Percentiles rank a stretch among this genome's conserved stretches.
phyloP scores from a whole-genome alignment of 768 basidiomycete genomes.

The Albatrellus ellisii region DNA sequence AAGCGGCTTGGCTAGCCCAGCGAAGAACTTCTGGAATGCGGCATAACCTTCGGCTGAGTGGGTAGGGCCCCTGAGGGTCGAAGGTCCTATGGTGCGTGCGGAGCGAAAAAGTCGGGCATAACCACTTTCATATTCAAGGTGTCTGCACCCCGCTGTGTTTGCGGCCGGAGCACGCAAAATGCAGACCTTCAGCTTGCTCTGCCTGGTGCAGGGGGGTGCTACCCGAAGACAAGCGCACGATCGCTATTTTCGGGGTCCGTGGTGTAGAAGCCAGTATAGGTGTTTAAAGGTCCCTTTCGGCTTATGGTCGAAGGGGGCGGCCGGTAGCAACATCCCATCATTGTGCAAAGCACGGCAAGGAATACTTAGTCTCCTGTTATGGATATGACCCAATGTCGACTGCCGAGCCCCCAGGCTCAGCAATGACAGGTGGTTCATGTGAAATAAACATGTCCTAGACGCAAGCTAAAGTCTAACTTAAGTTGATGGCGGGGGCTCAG shows the following conservation, averaged over 20 bases:
- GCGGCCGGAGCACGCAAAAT: constrained; percentile 34
- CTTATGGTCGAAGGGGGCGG: constrained; percentile 37
- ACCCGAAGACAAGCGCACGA: constrained; percentile 44
- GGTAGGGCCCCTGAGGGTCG: constrained; percentile 38
- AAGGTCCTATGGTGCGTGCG: constrained; percentile 34
- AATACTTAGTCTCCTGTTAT: no score
- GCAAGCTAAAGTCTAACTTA: no score
- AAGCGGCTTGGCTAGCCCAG: constrained; percentile 32
- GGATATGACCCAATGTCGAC: no score
- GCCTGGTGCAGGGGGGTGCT: constrained; percentile 21
- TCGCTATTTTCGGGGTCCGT: constrained; percentile 17
- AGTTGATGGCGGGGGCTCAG: no score
- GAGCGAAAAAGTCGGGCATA: constrained; percentile 59
- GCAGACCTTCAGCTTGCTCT: constrained; percentile 10
- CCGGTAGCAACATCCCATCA: constrained; percentile 42
- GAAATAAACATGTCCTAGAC: no score
- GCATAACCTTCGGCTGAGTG: constrained; percentile 37
- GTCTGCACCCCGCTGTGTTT: constrained; percentile 48
- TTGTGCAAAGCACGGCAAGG: no score
- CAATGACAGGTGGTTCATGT: no score
- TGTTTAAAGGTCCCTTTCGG: constrained; percentile 36
- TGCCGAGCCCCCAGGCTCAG: no score
- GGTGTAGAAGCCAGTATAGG: constrained; percentile 30
- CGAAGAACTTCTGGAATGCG: constrained; percentile 46
- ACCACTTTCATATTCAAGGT: constrained; percentile 39